Evolutionary conservation across 257 asterid species (phyloP).

Genomic region (Anisodus acutangulus): DNA sequence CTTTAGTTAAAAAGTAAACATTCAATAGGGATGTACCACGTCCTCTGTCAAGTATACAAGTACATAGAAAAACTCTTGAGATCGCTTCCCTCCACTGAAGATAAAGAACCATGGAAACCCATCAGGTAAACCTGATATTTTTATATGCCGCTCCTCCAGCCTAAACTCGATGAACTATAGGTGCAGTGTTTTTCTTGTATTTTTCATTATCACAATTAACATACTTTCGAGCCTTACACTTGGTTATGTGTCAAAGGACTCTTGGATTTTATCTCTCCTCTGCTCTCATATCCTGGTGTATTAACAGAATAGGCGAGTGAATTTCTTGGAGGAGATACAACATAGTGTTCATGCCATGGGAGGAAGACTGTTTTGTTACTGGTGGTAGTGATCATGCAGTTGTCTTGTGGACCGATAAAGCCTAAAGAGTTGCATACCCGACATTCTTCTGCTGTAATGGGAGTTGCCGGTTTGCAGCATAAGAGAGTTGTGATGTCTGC

Average conservation of each 20-base stretch:
- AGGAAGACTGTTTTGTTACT: constrained; percentile 68
- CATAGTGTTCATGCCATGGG: constrained; percentile 92
- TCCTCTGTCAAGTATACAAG: constrained; percentile 14
- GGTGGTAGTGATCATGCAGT: constrained; percentile 96
- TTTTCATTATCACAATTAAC: constrained; percentile 1
- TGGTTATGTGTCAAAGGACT: not conserved
- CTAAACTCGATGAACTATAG: constrained; percentile 18
- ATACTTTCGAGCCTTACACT: not conserved
- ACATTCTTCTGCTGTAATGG: constrained; percentile 94
- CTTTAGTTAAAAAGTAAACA: not conserved
- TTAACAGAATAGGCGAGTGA: constrained; percentile 58
- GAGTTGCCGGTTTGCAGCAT: constrained; percentile 88
- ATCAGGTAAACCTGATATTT: not conserved
- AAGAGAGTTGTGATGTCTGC: constrained; percentile 75
- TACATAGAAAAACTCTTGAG: not conserved
- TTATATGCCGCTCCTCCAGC: constrained; percentile 10
- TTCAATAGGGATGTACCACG: not conserved
- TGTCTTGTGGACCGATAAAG: constrained; percentile 73
- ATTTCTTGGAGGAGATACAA: constrained; percentile 68
- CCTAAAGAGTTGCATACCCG: constrained; percentile 59
- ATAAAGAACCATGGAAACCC: not conserved
- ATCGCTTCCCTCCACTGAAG: constrained; percentile 13
- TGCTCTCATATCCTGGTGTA: constrained; percentile 24
- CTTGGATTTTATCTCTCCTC: constrained; percentile 1
- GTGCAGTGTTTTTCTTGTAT: constrained; percentile 1